Evolutionary conservation across 768 basidiomycete species (phyloP).

Genomic region (Stropharia rugosoannulata): DNA sequence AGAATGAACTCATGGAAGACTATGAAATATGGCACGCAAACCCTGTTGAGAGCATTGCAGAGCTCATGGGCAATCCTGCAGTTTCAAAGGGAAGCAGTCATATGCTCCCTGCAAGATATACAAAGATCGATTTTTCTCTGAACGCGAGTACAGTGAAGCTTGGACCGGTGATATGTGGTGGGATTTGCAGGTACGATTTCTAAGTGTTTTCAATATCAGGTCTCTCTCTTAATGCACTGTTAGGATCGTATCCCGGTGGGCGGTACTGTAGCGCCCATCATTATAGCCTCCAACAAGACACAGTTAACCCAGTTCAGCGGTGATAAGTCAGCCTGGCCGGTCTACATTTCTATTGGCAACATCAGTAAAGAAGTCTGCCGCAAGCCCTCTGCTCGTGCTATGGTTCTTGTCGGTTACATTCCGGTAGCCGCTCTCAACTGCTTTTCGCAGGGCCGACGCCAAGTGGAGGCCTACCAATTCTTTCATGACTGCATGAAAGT

Average conservation of each 20-base stretch:
- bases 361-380: conserved; percentile 28
- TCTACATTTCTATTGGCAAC: conserved; percentile 41
- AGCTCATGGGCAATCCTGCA: conserved; percentile 30
- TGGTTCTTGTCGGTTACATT: conserved; percentile 39
- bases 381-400: conserved; percentile 24
- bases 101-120: conserved; percentile 28
- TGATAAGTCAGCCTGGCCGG: conserved; percentile 38
- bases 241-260: conserved; percentile 20
- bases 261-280: conserved; percentile 31
- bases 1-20: conserved; percentile 1
- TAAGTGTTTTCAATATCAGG: neutral
- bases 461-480: conserved; percentile 26
- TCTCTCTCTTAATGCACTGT: neutral
- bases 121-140: conserved; percentile 5
- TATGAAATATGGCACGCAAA: conserved; percentile 10
- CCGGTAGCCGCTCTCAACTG: conserved; percentile 33
- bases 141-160: conserved; percentile 20
- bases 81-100: conserved; percentile 24
- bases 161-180: conserved; percentile 31
- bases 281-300: conserved; percentile 33
- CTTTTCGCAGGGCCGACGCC: conserved; percentile 23
- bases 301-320: conserved; percentile 32
- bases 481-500: conserved; percentile 31
- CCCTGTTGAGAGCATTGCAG: conserved; percentile 31
- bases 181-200: conserved; percentile 27